phyloP scores from a whole-genome alignment of 75 land plant species.

The Isoetes taiwanensis region DNA sequence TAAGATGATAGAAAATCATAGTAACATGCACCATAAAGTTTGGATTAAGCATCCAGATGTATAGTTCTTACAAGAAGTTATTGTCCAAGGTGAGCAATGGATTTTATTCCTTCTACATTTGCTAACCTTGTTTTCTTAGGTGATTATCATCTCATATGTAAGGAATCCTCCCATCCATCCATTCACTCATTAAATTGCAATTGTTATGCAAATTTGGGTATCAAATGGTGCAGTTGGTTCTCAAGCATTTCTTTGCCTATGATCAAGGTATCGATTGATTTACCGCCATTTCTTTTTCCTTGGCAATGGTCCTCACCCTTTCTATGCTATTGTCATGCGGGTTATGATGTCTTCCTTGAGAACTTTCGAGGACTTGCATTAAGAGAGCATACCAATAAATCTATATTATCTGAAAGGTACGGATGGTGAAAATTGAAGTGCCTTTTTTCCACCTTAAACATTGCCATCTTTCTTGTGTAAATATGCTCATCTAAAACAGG shows the following conservation, averaged over 20 bases:
- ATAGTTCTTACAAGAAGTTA: no score
- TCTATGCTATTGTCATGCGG: no score
- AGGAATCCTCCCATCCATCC: no score
- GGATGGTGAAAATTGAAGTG: not conserved
- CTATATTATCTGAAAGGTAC: conserved; percentile 83
- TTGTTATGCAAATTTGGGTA: conserved; percentile 94
- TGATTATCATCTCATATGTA: no score
- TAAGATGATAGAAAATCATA: not conserved
- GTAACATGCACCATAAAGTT: not conserved
- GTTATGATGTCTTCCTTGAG: conserved; percentile 96
- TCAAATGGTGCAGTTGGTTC: conserved; percentile 99
- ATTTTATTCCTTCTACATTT: no score
- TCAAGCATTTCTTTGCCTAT: conserved; percentile 98
- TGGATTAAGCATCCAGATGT: no score
- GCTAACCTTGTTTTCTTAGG: no score
- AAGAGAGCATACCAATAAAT: conserved; percentile 77
- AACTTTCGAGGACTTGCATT: conserved; percentile 92
- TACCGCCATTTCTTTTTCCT: not conserved
- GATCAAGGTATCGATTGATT: conserved; percentile 65
- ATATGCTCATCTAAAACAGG: conserved; percentile 1
- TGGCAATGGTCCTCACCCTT: not conserved
- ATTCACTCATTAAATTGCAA: no score
- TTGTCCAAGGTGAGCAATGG: no score
- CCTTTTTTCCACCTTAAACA: not conserved
- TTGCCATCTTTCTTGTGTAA: not conserved